Evolutionary conservation across 106 monocot genomes (phyloP).

Genomic region (Platanthera guangdongensis): DNA sequence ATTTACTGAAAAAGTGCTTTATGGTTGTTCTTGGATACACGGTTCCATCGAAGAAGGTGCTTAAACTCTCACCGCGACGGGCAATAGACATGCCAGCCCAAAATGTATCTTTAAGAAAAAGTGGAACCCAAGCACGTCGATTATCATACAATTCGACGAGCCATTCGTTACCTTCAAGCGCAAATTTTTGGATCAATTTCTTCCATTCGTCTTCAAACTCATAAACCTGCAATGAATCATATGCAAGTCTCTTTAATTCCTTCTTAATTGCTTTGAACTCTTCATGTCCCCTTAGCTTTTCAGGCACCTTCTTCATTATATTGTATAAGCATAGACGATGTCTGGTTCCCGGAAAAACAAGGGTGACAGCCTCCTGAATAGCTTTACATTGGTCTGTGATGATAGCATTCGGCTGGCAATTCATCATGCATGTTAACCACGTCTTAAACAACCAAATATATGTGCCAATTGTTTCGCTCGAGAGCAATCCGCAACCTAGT

Average conservation of each 20-base stretch:
- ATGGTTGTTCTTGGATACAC: constrained; percentile 50
- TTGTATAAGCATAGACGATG: constrained; percentile 44
- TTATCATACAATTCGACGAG: constrained; percentile 43
- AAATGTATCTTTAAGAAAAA: constrained; percentile 58
- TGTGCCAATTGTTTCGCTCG: constrained; percentile 31
- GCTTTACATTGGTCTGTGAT: constrained; percentile 44
- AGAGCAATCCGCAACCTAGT: constrained; percentile 51
- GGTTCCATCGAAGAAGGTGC: constrained; percentile 45
- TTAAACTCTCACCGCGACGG: constrained; percentile 31
- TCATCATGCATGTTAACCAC: constrained; percentile 37
- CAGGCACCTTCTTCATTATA: constrained; percentile 43
- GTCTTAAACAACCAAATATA: constrained; percentile 61
- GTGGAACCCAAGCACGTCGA: constrained; percentile 51
- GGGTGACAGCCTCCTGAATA: constrained; percentile 34
- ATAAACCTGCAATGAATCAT: constrained; percentile 34
- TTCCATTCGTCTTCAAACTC: constrained; percentile 56
- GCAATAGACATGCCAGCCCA: constrained; percentile 77
- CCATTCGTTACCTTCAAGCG: constrained; percentile 52
- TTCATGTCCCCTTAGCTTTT: constrained; percentile 34
- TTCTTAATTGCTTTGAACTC: constrained; percentile 50
- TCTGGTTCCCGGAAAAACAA: constrained; percentile 28
- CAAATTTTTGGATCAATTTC: constrained; percentile 29
- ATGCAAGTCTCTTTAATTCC: constrained; percentile 31
- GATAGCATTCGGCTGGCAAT: constrained; percentile 33
- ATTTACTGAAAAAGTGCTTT: constrained; percentile 67